Evolutionary conservation across 495 filamentous ascomycete species (phyloP).

Genomic region (Penicillium argentinense): DNA sequence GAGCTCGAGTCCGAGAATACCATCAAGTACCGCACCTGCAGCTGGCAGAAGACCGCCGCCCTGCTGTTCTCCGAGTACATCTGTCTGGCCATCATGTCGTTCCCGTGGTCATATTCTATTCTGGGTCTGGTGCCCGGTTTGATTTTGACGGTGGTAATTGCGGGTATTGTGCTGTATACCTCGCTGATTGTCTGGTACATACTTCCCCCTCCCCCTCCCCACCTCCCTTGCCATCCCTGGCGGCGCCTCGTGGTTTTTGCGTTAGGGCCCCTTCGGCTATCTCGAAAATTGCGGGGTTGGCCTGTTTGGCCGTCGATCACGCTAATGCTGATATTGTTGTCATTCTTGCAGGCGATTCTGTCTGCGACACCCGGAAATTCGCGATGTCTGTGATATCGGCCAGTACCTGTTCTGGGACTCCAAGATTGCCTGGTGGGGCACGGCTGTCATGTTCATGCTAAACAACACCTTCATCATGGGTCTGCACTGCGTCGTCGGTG

Average conservation of each 20-base stretch:
- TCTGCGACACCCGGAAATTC: slow-evolving; percentile 79
- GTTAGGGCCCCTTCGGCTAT: background rate
- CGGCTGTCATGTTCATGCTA: slow-evolving; percentile 82
- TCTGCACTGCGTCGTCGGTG: slow-evolving; percentile 75
- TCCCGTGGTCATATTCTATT: slow-evolving; percentile 85
- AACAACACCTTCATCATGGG: slow-evolving; percentile 92
- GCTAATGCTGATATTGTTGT: background rate
- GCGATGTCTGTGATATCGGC: slow-evolving; percentile 88
- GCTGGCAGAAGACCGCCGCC: slow-evolving; percentile 88
- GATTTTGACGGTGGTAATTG: slow-evolving; percentile 76
- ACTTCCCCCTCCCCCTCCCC: background rate
- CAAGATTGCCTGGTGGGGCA: slow-evolving; percentile 77
- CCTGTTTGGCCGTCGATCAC: background rate
- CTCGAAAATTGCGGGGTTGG: background rate
- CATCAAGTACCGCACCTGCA: slow-evolving; percentile 88
- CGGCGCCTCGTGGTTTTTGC: background rate
- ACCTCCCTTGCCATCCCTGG: too few relatives aligned
- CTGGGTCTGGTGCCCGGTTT: slow-evolving; percentile 84
- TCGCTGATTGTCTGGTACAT: slow-evolving; percentile 75
- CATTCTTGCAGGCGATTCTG: slow-evolving; percentile 68
- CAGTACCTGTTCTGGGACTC: slow-evolving; percentile 83
- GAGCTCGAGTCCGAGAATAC: slow-evolving; percentile 73
- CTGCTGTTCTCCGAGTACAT: slow-evolving; percentile 91
- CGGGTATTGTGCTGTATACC: slow-evolving; percentile 75
- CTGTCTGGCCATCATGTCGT: slow-evolving; percentile 91